phyloP scores from a whole-genome alignment of 2,329 filamentous ascomycete species.

The Aaosphaeria pasadenensis region DNA sequence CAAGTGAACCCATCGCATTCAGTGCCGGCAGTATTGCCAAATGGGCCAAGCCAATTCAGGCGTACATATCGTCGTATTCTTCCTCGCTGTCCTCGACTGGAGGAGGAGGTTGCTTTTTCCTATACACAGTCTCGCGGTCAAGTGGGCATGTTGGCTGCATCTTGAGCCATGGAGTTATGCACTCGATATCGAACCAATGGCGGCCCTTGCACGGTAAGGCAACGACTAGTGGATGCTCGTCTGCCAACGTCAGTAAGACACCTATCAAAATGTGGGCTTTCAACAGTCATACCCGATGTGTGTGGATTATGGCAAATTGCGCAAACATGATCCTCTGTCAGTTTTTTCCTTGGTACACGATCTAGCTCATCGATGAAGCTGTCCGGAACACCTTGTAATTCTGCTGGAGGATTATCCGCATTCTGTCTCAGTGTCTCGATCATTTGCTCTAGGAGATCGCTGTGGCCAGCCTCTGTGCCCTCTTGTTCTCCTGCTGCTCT shows the following conservation, averaged over 20 bases:
- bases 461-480: constrained; percentile 14
- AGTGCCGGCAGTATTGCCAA: neutral
- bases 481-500: constrained; percentile 31
- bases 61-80: constrained; percentile 52
- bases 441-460: constrained; percentile 52
- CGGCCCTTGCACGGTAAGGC: constrained; percentile 59
- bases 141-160: constrained; percentile 63
- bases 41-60: constrained; percentile 22
- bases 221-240: constrained; percentile 62
- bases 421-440: constrained; percentile 53
- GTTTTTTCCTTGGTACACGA: constrained; percentile 54
- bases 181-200: constrained; percentile 64
- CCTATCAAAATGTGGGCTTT: neutral
- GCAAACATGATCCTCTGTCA: constrained; percentile 54
- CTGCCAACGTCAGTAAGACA: constrained; percentile 26
- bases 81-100: constrained; percentile 49
- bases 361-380: constrained; percentile 61
- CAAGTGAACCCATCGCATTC: no score
- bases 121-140: constrained; percentile 57
- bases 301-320: constrained; percentile 62
- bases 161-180: constrained; percentile 63
- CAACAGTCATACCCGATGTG: constrained; percentile 48
- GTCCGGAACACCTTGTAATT: constrained; percentile 61
- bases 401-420: constrained; percentile 58
- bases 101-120: constrained; percentile 46